These are phyloP conservation scores for Ascobolus immersus DNA, from an alignment of 495 filamentous ascomycete species.

Conservation along the genomic window DNA sequence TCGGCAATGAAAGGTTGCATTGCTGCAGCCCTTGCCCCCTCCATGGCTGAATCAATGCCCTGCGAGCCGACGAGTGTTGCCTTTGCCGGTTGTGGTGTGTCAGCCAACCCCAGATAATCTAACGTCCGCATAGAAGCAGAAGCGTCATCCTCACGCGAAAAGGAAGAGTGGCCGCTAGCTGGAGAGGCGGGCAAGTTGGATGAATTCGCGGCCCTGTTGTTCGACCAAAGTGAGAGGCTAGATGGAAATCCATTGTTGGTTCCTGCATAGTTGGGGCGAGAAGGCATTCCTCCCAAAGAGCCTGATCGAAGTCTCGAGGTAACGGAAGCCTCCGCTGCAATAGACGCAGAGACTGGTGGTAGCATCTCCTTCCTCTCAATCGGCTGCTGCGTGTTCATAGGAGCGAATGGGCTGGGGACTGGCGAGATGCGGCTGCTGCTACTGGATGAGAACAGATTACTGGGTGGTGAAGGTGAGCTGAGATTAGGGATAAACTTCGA, in stretches of 20 bases:
- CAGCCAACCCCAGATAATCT: conserved; percentile 84
- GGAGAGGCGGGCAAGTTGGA: conserved; percentile 80
- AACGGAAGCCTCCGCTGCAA: too few relatives aligned
- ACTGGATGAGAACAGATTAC: too few relatives aligned
- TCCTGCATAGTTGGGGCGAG: conserved; percentile 46
- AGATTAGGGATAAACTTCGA: conserved; percentile 62
- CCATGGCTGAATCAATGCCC: conserved; percentile 29
- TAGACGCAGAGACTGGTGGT: conserved; percentile 35
- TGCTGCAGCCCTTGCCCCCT: conserved; percentile 23
- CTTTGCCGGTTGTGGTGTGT: conserved; percentile 64
- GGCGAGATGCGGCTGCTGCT: conserved; percentile 72
- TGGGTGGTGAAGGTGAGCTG: conserved; percentile 37
- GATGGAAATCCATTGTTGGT: conserved; percentile 46
- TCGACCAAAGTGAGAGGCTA: conserved; percentile 56
- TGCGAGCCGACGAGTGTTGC: conserved; percentile 39
- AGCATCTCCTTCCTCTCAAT: conserved; percentile 32
- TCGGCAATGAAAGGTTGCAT: conserved; percentile 54
- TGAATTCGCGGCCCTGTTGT: conserved; percentile 42
- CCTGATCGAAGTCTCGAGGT: conserved; percentile 76
- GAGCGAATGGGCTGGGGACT: conserved; percentile 73
- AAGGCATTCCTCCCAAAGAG: conserved; percentile 57
- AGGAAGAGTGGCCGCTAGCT: conserved; percentile 63
- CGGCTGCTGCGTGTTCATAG: conserved; percentile 43
- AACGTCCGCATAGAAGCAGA: conserved; percentile 75
- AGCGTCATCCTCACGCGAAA: conserved; percentile 67